Base-by-base conservation (phyloP, 768 basidiomycete species). In the Serendipita vermifera region DNA sequence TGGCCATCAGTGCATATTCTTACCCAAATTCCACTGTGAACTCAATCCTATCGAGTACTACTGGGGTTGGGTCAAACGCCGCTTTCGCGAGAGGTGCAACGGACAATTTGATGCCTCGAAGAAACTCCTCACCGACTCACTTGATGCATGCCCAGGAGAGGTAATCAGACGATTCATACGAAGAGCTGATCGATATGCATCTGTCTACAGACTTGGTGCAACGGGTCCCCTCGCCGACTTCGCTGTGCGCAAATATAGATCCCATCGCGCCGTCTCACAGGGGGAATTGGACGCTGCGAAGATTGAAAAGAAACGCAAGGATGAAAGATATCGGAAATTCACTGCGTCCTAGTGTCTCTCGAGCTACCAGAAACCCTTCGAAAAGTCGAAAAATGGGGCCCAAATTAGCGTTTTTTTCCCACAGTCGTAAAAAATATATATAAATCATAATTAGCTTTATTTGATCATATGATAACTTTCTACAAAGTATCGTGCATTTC, bases 121-220 rank as follows among this genome's bases (percentile, higher is more conserved):
- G 59, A 53, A 63, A 14, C 59, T 62, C 1, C 64, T 61, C 36
- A 38, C 60, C 2, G 39, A 67, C 35, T 64, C 60, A 11, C 64
- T 75, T 4, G 62, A 72, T 58, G 61, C 64, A 6, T 73, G 73
- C 59, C 69, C 70, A 7, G 58, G 62, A n/a, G 67, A 73, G 3
- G 66, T 71, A 7, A 70, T 72, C 27, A 58, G 59, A 1, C 59
- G 64, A 5, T 74, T 73, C 56, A 67, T 73, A 54, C 71, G 72
- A 39, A 54, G 62, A 1, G 64, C 70, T 0, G 71, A 66, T 66
- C 31, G 63, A 1, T 75, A 71, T 55, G 66, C 71, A 65, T 63
- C 61, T 56, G 66, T 70, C 4, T 75, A 73, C 54, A 59, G 61
- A 3, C 31, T 56, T 11, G 70, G 72, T 3, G 59, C 74, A 31